phyloP scores from a whole-genome alignment of 495 filamentous ascomycete genomes.

The Penicillium desertorum region DNA sequence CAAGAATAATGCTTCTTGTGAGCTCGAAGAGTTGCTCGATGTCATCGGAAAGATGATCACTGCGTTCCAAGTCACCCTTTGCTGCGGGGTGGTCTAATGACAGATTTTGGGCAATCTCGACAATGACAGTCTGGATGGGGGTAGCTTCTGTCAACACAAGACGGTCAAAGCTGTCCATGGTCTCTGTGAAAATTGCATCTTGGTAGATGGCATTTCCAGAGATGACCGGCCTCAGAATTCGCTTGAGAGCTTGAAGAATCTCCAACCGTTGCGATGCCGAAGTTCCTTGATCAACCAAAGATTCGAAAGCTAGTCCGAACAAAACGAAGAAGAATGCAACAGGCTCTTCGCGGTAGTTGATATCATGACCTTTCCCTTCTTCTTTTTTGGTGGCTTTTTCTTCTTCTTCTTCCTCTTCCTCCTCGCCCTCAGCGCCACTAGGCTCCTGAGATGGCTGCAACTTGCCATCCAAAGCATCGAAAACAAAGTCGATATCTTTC shows the following conservation, averaged over 20 bases:
- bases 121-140: slow-evolving; percentile 86
- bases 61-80: slow-evolving; percentile 62
- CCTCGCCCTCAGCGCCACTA: slow-evolving; percentile 43
- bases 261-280: slow-evolving; percentile 79
- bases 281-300: slow-evolving; percentile 76
- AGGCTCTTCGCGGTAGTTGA: slow-evolving; percentile 97
- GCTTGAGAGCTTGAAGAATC: slow-evolving; percentile 87
- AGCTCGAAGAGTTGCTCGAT: slow-evolving; percentile 98
- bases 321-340: slow-evolving; percentile 99
- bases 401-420: slow-evolving; percentile 48
- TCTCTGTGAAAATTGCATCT: slow-evolving; percentile 93
- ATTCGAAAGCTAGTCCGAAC: slow-evolving; percentile 95
- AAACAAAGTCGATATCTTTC: slow-evolving; percentile 95
- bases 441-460: slow-evolving; percentile 25
- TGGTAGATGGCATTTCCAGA: slow-evolving; percentile 95
- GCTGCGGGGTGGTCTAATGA: slow-evolving; percentile 90
- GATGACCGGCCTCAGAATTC: slow-evolving; percentile 92
- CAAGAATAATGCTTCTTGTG: slow-evolving; percentile 90
- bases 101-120: slow-evolving; percentile 86
- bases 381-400: slow-evolving; percentile 43
- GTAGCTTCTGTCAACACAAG: slow-evolving; percentile 86
- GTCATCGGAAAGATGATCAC: slow-evolving; percentile 83
- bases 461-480: slow-evolving; percentile 92
- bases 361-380: slow-evolving; percentile 64
- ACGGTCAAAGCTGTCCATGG: slow-evolving; percentile 93